Conservation (phyloP, 2,329 filamentous ascomycete species). For the Fusarium sterilihyphosum region DNA sequence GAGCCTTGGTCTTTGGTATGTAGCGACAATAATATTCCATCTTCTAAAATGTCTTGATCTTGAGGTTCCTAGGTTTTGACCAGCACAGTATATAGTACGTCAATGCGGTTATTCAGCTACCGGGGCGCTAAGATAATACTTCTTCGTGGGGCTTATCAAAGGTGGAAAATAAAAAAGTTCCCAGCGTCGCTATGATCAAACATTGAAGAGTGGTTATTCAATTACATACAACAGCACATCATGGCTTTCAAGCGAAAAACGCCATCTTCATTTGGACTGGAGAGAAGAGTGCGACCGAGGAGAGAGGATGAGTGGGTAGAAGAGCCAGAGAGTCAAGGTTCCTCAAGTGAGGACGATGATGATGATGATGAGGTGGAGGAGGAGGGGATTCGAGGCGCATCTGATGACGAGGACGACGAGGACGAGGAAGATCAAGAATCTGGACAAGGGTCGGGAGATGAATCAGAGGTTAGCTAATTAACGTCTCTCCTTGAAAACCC, state of each 20-base stretch:
- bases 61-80: background rate
- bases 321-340: slow-evolving; percentile 49
- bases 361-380: slow-evolving; percentile 45
- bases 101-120: slow-evolving; percentile 14
- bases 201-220: background rate
- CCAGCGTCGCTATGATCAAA: background rate
- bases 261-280: slow-evolving; percentile 47
- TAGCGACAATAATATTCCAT: background rate
- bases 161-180: slow-evolving; percentile 28
- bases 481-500: background rate
- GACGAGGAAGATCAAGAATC: slow-evolving; percentile 32
- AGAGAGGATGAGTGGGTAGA: slow-evolving; percentile 56
- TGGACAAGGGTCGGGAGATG: slow-evolving; percentile 41
- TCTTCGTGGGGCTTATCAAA: slow-evolving; percentile 31
- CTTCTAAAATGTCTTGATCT: background rate
- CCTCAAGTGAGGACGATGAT: slow-evolving; percentile 41
- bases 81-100: too few species aligned
- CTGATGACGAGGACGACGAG: slow-evolving; percentile 43
- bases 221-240: background rate
- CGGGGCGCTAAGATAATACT: slow-evolving; percentile 29
- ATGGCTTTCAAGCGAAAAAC: slow-evolving; percentile 56
- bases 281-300: slow-evolving; percentile 56
- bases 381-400: slow-evolving; percentile 39
- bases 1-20: too few species aligned
- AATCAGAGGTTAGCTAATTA: slow-evolving; percentile 39